phyloP scores from a whole-genome alignment of 305 asterid species.

The Rubia balearica region DNA sequence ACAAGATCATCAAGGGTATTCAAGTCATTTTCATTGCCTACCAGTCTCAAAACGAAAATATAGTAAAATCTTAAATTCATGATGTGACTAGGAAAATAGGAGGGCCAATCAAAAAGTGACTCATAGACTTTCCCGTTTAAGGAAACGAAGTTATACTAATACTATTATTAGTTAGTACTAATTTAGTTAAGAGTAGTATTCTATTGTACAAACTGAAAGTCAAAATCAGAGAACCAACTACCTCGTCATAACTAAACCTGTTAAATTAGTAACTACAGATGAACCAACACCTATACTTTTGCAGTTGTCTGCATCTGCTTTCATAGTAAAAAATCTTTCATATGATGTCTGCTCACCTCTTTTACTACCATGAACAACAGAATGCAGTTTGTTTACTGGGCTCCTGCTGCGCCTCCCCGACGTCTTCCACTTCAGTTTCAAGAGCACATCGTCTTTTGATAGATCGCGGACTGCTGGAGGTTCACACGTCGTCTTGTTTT shows the following conservation, averaged over 20 bases:
- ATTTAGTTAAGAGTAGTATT: no score
- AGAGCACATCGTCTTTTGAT: constrained; percentile 40
- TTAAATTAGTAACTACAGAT: constrained; percentile 34
- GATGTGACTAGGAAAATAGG: no score
- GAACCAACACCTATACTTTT: constrained; percentile 43
- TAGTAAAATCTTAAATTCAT: no score
- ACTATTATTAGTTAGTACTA: no score
- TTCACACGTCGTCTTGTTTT: constrained; percentile 16
- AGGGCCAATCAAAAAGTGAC: no score
- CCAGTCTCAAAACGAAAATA: no score
- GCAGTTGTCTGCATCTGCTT: constrained; percentile 52
- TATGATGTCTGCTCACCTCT: constrained; percentile 19
- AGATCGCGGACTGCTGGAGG: constrained; percentile 31
- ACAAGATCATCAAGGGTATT: no score
- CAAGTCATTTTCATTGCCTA: no score
- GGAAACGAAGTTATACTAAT: no score
- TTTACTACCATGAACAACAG: constrained; percentile 9
- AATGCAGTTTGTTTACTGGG: constrained; percentile 33
- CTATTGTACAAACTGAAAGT: no score
- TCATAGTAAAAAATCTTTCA: constrained; percentile 32
- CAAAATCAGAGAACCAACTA: background rate
- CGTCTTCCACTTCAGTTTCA: constrained; percentile 57
- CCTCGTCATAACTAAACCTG: constrained; percentile 57
- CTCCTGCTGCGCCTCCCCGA: constrained; percentile 48
- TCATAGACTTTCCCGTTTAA: no score